Conservation (phyloP, 140 eudicot genomes). For the Stevia rebaudiana region DNA sequence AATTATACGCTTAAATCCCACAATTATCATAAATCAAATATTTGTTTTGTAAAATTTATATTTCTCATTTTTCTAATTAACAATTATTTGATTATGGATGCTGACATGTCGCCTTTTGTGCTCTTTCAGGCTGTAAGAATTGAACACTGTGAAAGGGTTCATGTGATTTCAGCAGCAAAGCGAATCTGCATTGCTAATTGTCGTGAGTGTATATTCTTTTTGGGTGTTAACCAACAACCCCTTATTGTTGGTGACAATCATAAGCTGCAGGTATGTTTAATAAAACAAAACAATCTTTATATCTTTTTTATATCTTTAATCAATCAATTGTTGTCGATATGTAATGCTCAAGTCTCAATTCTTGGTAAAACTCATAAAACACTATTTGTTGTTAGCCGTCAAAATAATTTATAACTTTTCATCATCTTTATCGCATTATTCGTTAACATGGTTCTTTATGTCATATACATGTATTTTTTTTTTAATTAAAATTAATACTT, state of each 20-base stretch:
- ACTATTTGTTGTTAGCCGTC: neutral
- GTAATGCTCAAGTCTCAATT: neutral
- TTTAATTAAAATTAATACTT: neutral
- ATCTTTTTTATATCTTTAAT: neutral
- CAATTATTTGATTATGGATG: neutral
- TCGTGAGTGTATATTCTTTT: slow-evolving; percentile 89
- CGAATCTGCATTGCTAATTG: slow-evolving; percentile 93
- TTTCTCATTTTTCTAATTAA: neutral
- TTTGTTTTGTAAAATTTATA: neutral
- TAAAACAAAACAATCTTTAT: neutral
- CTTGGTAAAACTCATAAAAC: neutral
- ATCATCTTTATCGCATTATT: neutral
- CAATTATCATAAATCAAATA: neutral
- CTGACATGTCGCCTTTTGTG: neutral
- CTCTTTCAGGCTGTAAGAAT: slow-evolving; percentile 80
- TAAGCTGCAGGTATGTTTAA: slow-evolving; percentile 70
- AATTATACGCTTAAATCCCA: neutral
- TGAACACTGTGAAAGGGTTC: slow-evolving; percentile 98
- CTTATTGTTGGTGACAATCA: slow-evolving; percentile 97
- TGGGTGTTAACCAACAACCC: slow-evolving; percentile 94
- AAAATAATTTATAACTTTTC: neutral
- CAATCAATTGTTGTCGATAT: neutral
- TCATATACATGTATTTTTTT: neutral
- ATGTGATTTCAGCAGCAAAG: slow-evolving; percentile 76
- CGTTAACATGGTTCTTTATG: neutral